Evolutionary conservation across 768 basidiomycete species (phyloP).

Genomic region (Lentinula detonsa): DNA sequence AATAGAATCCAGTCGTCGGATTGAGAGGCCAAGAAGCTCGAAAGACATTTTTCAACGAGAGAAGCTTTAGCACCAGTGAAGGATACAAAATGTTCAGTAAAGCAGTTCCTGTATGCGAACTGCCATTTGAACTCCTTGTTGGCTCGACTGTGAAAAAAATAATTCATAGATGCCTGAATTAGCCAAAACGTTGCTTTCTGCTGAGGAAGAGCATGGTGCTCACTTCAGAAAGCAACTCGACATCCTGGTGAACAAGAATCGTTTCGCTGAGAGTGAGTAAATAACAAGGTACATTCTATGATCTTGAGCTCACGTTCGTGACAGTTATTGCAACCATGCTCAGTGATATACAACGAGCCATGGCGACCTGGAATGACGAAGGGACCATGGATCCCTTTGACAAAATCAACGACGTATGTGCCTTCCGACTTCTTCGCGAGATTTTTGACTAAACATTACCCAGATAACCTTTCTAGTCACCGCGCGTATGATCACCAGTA

Average conservation of each 20-base stretch:
- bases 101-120: slow-evolving; percentile 13
- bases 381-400: slow-evolving; percentile 27
- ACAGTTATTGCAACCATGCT: slow-evolving; percentile 20
- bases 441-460: background rate
- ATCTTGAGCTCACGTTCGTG: background rate
- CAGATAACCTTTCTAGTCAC: slow-evolving; percentile 32
- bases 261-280: slow-evolving; percentile 16
- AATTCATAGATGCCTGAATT: background rate
- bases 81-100: slow-evolving; percentile 28
- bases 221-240: slow-evolving; percentile 17
- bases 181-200: background rate
- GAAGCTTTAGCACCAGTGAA: slow-evolving; percentile 20
- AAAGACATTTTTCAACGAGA: slow-evolving; percentile 23
- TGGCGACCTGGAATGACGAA: slow-evolving; percentile 19
- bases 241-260: slow-evolving; percentile 15
- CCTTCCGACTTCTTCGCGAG: background rate
- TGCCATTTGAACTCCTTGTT: background rate
- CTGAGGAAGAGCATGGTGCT: background rate
- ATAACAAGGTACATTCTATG: background rate
- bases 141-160: background rate
- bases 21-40: slow-evolving; percentile 25
- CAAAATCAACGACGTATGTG: slow-evolving; percentile 24
- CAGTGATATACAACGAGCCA: slow-evolving; percentile 7
- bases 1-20: slow-evolving; percentile 17
- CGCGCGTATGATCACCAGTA: slow-evolving; percentile 26